A percentile compares a stretch with the other conserved stretches of the same genome.
phyloP scores from a whole-genome alignment of 2,329 filamentous ascomycete genomes.

The Mycogone perniciosa region DNA sequence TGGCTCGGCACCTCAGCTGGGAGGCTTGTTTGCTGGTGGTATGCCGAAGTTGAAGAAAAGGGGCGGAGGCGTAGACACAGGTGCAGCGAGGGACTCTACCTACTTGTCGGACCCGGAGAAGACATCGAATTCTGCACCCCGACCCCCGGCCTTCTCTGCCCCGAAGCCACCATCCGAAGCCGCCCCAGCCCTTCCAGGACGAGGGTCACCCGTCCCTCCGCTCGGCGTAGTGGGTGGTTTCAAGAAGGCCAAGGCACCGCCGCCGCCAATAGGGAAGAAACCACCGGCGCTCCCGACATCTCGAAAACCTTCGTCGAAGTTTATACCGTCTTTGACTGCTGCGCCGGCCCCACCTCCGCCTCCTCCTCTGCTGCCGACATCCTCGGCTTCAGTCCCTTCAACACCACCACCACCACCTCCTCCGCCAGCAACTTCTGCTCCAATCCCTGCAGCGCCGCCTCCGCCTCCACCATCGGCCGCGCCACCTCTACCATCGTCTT shows the following conservation, averaged over 20 bases:
- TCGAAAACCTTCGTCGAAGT: slow-evolving; percentile 47
- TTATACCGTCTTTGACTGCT: slow-evolving; percentile 23
- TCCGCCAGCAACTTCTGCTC: slow-evolving; percentile 38
- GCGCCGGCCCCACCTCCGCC: slow-evolving; percentile 27
- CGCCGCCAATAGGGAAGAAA: slow-evolving; percentile 74
- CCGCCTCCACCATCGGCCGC: slow-evolving; percentile 37
- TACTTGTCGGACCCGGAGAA: slow-evolving; percentile 72
- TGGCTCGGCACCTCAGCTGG: slow-evolving; percentile 71
- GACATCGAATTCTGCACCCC: slow-evolving; percentile 26
- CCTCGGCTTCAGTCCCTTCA: slow-evolving; percentile 36
- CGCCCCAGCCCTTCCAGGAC: slow-evolving; percentile 53
- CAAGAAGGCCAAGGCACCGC: slow-evolving; percentile 56
- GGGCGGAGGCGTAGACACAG: slow-evolving; percentile 73
- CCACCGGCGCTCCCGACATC: slow-evolving; percentile 56
- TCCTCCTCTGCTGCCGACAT: slow-evolving; percentile 30
- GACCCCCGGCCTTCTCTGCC: slow-evolving; percentile 45
- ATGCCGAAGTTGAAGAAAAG: slow-evolving; percentile 93
- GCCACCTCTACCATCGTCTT: slow-evolving; percentile 29
- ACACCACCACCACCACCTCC: slow-evolving; percentile 35
- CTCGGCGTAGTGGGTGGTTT: slow-evolving; percentile 44
- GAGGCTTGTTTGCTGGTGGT: slow-evolving; percentile 82
- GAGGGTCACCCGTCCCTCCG: slow-evolving; percentile 33
- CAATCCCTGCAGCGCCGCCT: slow-evolving; percentile 39
- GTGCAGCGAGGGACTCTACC: slow-evolving; percentile 51
- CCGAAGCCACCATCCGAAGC: slow-evolving; percentile 55